Base-by-base conservation (phyloP, 306 rosid species). In the Dalbergia cultrata region DNA sequence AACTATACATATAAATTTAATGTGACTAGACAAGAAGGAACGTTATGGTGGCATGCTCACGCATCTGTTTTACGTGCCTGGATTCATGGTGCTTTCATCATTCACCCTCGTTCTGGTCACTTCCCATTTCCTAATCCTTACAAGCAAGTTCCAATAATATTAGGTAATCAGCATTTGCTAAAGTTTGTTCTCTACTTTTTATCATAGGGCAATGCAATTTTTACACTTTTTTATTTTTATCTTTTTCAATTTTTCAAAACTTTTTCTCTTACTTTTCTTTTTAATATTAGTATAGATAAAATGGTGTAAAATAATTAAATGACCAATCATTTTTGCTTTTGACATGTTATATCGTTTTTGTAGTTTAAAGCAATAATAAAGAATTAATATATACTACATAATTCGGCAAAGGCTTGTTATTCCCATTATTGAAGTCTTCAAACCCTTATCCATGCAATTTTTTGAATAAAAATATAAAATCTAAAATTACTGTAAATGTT, bases 21-120 rank as follows among this genome's bases (percentile, higher is more conserved):
- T 0, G 78, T 91, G 57, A 85, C 68, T 19, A 18, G 79, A 17
- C 90, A 91, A 68, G 95, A 91, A 49, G 95, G 95, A 8, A 89
- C 93, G 2, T 82, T 89, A 9, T 91, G 95, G 91, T 91, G 95
- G 95, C 95, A 91, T 57, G 90, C 95, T 2, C 95, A 91, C 44
- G 18, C 81, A 0, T 68, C 84, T 2, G 77, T 80, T 87, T 85
- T 91, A 47, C 91, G 95, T 0, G 90, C 91, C 57, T 89, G 91
- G 0, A 87, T 91, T 56, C 60, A 87, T 26, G 93, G 93, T 11
- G 91, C 89, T 6, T 87, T 91, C 58, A 64, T 91, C 18, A 83
- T 91, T 70, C 81, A 16, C n/a, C 93, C 93, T 0, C 71, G 63
- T 44, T 22, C 37, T 2, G 72, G 68, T 22, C 43, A 1, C 1